These are phyloP conservation scores for Barnettozyma salicaria DNA, from an alignment of 805 yeast genomes.

Conservation along the genomic window DNA sequence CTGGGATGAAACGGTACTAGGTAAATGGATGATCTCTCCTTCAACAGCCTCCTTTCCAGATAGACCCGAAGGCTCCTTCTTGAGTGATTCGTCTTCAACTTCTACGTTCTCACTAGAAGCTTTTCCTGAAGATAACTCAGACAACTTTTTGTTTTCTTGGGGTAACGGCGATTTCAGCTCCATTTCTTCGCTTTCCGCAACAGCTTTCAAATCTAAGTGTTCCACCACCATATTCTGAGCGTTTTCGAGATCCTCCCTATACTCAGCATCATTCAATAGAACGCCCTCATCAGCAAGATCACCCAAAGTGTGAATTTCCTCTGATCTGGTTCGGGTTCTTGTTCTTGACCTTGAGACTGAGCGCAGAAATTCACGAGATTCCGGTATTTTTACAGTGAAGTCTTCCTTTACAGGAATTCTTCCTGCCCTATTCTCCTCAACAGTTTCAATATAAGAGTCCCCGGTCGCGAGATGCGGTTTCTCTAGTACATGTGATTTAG, in stretches of 20 bases:
- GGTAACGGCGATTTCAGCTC: too few species aligned
- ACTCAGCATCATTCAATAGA: constrained; percentile 35
- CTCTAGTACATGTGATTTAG: constrained; percentile 1
- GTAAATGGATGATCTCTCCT: too few species aligned
- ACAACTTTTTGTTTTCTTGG: too few species aligned
- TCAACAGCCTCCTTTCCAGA: too few species aligned
- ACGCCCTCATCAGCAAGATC: constrained; percentile 55
- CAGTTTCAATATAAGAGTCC: constrained; percentile 63
- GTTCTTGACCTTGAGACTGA: constrained; percentile 62
- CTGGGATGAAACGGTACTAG: too few species aligned
- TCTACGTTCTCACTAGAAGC: too few species aligned
- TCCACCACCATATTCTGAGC: constrained; percentile 13
- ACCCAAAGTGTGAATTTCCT: constrained; percentile 30
- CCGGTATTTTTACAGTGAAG: constrained; percentile 23
- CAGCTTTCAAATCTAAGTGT: constrained; percentile 12
- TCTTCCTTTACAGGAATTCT: constrained; percentile 25
- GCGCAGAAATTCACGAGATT: constrained; percentile 45
- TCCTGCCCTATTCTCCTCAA: constrained; percentile 30
- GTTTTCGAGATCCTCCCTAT: constrained; percentile 12
- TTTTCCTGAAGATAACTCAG: too few species aligned
- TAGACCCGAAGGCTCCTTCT: too few species aligned
- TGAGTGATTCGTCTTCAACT: too few species aligned
- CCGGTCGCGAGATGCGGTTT: constrained; percentile 72
- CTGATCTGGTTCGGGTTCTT: constrained; percentile 35
- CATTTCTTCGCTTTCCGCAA: constrained; percentile 12